Base-by-base conservation (phyloP, 352 stramenopile genomes). In the Phytophthora quininea region DNA sequence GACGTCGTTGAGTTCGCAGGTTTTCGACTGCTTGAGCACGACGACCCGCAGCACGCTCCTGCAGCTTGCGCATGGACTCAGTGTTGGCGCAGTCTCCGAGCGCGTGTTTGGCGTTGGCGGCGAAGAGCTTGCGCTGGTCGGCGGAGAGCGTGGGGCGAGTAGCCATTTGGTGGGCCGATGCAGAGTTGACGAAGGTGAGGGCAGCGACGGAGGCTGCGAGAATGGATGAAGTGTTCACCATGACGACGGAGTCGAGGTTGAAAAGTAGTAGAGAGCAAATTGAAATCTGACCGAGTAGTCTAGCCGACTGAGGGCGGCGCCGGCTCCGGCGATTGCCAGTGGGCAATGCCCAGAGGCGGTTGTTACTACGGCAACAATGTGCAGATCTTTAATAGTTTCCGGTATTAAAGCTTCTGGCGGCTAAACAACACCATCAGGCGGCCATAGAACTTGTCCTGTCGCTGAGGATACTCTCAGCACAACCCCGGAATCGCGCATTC, bases 11-110 rank as follows among this genome's bases (percentile, higher is more conserved):
- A n/a, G n/a, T n/a, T n/a, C n/a, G n/a, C n/a, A n/a, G n/a, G 3
- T 57, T 62, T 12, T 64, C 54, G 37, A 76, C 38, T 10, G 54
- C 45, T 54, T 59, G 46, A 19, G 53, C 46, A 30, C 63, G 63
- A 12, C 58, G 58, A 11, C 35, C 30, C n/a, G 53, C 56, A 29
- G 63, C 63, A 11, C 55, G 64, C 19, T 70, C 64, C 14, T 67
- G 63, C 4, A 70, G 64, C 24, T 51, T 55, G 6, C 64, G 69
- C 2, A 43, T 48, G 31, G 54, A 33, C 15, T 35, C 30, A 4
- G 54, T 40, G 33, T 49, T 43, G 2, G 40, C 24, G 38, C 59
- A 76, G 3, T 54, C 35, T 8, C 51, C 19, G 10, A 76, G 35
- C 3, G 54, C 8, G 2, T 45, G 10, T 43, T 58, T 58, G 15